Base-by-base conservation (phyloP, 2,329 filamentous ascomycete species). In the Colletotrichum plurivorum region DNA sequence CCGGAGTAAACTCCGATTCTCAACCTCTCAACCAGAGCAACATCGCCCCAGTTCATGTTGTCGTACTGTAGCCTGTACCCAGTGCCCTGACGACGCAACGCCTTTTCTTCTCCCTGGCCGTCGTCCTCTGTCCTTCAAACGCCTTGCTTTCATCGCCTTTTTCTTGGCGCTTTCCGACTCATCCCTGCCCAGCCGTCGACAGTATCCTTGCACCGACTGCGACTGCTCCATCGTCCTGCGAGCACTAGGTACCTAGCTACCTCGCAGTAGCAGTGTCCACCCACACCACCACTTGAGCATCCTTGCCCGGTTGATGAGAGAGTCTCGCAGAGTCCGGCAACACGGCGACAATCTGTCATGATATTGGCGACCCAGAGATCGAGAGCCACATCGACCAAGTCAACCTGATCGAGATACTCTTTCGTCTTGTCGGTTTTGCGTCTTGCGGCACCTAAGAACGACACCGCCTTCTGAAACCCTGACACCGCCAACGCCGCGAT, bases 241-340 rank as follows among this genome's bases (percentile, higher is more conserved):
- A 67, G 51, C 63, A 61, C 45, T 67, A 36, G 13, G 41, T 36
- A 36, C 31, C 31, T 36, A 10, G 31, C 31, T 36, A 36, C 31
- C 31, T 36, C 31, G 31, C 31, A 36, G 10, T 36, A 36, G 27
- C 45, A 60, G 67, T 60, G 51, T 54, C 49, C 39, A 60, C 22
- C 61, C 66, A 69, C 66, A 60, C 62, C 65, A 65, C 61, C 51
- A 61, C 62, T 55, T 51, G 31, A 52, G 36, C 56, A 69, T 67
- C 67, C 67, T 69, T 69, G 67, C n/a, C 20, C 53, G 61, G 7
- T 18, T 54, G 36, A 59, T 15, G 45, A 39, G 27, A 16, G 51
- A 43, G 59, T 51, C 55, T 46, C 49, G 45, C 39, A 18, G 66
- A 54, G 41, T 27, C 45, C 31, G 55, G 55, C 62, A 60, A 59